Evolutionary conservation across 2,329 filamentous ascomycete species (phyloP), one percentile per base, ranked within the genome.

Genomic region (Trichoderma arundinaceum): DNA sequence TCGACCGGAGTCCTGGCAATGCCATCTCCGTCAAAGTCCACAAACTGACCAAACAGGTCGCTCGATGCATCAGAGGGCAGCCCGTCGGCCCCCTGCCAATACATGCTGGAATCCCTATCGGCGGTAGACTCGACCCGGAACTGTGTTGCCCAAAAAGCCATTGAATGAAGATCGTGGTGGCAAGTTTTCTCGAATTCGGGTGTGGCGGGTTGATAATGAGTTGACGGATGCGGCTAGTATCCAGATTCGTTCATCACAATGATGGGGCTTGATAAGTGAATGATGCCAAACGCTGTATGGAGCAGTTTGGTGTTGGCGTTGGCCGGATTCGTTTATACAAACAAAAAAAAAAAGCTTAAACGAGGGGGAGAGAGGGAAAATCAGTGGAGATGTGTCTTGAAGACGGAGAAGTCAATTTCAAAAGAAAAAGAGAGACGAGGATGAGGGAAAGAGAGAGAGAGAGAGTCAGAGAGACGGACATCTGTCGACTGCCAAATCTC

Each of bases 21-120:
- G 8, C 38, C 72, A 64, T 64, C 52, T 51, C 66, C 71, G 41
- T 77, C 77, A 64, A 78, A 76, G 73, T 78, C 72, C 68, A 78
- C 71, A 65, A 77, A 79, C 69, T 78, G 75, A 17, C 74, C 73
- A 64, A 78, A 77, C 57, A 78, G 72, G 68, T 79, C 77, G 69
- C 68, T 72, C 33, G 72, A 68, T 48, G 70, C 70, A 54, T 76
- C 74, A 22, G 69, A 69, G 15, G 70, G 70, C 54, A 70, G 69
- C 39, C 72, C 72, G 46, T 78, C 75, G 35, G 72, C 52, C 52
- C 77, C 75, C 61, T 74, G 74, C 75, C 76, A 78, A 69, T 72
- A 76, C 70, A 77, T 76, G 69, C 70, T 71, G n/a, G 73, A 68
- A 32, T 78, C 76, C 53, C 76, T 71, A 62, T 78, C 77, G 67